Evolutionary conservation across 2,329 filamentous ascomycete genomes (phyloP), one percentile per base, ranked within the genome.

Genomic region (Fusarium penzigii): DNA sequence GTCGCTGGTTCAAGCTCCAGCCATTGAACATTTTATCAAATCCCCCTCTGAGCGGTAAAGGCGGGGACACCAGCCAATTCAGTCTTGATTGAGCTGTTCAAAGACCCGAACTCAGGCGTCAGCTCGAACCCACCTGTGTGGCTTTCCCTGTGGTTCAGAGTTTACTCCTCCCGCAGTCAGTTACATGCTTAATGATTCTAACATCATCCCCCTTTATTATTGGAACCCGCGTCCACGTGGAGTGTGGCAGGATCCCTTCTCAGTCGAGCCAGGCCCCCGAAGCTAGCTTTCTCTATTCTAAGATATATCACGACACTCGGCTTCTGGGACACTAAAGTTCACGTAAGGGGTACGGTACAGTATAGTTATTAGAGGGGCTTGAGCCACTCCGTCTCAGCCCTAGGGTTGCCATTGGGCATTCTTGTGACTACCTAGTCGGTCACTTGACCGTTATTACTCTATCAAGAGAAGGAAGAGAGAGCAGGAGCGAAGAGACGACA

Each of bases 211-310:
- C 20, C 20, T 25, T 40, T 59, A 56, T 42, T 51, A 62, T 65
- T 62, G 62, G 60, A 64, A 62, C 57, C 53, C 32, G 59, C 44
- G 49, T 63, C 65, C 60, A 65, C 60, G 62, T 65, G 62, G 62
- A 50, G 53, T 45, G 42, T 36, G 46, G 20, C 20, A 61, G 48
- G 48, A 49, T 48, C 51, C 62, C 61, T 55, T 59, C 55, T 55
- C 55, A 58, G 47, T 62, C 58, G 47, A 62, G 55, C 55, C 50
- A 52, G 49, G 53, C 55, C 47, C 42, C 48, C 44, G 57, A 59
- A 46, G 39, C 29, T 50, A 51, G 61, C 53, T 49, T 50, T 57
- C 58, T 60, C 53, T 52, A 57, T 48, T 49, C 44, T 43, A 52
- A 49, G 48, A 50, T 29, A 50, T 49, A 52, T 54, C 51, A 56